Conservation (phyloP, 192 early-diverging fungal species). For the Gigaspora rosea region DNA sequence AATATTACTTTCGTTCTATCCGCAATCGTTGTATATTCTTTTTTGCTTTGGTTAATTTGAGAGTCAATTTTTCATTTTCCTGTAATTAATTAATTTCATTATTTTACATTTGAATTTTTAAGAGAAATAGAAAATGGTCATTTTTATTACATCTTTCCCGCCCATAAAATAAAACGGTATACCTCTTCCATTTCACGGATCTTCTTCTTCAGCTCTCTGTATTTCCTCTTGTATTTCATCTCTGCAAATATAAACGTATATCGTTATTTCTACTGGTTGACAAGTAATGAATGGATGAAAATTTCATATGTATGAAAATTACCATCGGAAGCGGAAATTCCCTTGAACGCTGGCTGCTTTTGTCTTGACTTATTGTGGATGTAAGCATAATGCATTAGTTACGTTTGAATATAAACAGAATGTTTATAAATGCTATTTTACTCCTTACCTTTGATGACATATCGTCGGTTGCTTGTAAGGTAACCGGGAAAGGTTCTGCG, state of each 20-base stretch:
- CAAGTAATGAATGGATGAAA: too few relatives aligned
- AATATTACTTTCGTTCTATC: slow-evolving; percentile 40
- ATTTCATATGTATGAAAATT: too few relatives aligned
- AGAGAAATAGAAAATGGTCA: too few relatives aligned
- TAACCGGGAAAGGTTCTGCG: not conserved
- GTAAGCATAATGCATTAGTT: too few relatives aligned
- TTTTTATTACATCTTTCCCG: too few relatives aligned
- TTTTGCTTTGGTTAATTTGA: slow-evolving; percentile 37
- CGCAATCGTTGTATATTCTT: slow-evolving; percentile 41
- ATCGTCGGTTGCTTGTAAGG: not conserved
- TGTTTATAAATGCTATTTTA: too few relatives aligned
- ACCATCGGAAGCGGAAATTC: too few relatives aligned
- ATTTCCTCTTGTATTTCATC: slow-evolving; percentile 39
- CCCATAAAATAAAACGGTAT: not conserved
- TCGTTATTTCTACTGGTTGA: too few relatives aligned
- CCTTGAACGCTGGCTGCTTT: too few relatives aligned
- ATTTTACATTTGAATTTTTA: not conserved
- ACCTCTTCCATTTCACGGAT: slow-evolving; percentile 48
- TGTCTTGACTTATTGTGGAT: too few relatives aligned
- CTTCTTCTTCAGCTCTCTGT: slow-evolving; percentile 42
- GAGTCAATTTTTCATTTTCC: slow-evolving; percentile 42
- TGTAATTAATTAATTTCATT: slow-evolving; percentile 10
- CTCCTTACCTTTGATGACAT: slow-evolving; percentile 31
- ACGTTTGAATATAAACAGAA: too few relatives aligned
- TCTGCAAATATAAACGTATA: not conserved